These are phyloP conservation scores for Saccharomycopsis selenospora DNA, from an alignment of 805 yeast genomes.

Conservation along the genomic window DNA sequence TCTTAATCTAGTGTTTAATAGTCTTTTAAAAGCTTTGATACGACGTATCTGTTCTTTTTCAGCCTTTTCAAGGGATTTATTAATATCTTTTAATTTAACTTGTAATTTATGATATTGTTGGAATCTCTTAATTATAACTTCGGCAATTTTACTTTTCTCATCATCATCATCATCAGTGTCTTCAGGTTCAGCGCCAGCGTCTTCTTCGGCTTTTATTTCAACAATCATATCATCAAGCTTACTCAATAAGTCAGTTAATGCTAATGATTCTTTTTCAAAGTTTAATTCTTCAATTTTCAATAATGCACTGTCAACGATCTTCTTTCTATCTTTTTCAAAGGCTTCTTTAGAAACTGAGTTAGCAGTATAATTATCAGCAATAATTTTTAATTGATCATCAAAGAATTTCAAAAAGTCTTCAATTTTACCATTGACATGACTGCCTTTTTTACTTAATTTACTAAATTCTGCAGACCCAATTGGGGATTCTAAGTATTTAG, in stretches of 20 bases:
- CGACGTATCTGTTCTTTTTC: slow-evolving; percentile 19
- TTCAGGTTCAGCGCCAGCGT: background rate
- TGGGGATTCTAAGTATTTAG: slow-evolving; percentile 11
- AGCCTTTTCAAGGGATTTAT: slow-evolving; percentile 8
- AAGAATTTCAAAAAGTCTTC: slow-evolving; percentile 2
- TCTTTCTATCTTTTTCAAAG: slow-evolving; percentile 18
- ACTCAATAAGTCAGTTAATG: slow-evolving; percentile 12
- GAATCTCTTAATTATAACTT: slow-evolving; percentile 7
- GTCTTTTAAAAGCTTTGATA: slow-evolving; percentile 13
- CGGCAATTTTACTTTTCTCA: slow-evolving; percentile 11
- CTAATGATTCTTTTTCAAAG: slow-evolving; percentile 16
- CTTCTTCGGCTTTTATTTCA: slow-evolving; percentile 4
- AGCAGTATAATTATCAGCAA: slow-evolving; percentile 5
- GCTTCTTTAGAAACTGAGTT: slow-evolving; percentile 10
- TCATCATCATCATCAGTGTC: slow-evolving; percentile 8
- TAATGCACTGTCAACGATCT: slow-evolving; percentile 7
- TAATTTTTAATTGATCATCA: slow-evolving; percentile 6
- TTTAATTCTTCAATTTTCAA: slow-evolving; percentile 19
- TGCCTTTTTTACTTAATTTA: slow-evolving; percentile 5
- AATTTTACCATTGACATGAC: slow-evolving; percentile 26
- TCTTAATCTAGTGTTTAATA: slow-evolving; percentile 16
- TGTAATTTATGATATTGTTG: background rate
- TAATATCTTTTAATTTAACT: slow-evolving; percentile 8
- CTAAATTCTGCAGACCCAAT: slow-evolving; percentile 23
- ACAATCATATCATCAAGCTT: slow-evolving; percentile 8